phyloP scores from a whole-genome alignment of 106 monocot genomes.

The Phalaenopsis aphrodite region DNA sequence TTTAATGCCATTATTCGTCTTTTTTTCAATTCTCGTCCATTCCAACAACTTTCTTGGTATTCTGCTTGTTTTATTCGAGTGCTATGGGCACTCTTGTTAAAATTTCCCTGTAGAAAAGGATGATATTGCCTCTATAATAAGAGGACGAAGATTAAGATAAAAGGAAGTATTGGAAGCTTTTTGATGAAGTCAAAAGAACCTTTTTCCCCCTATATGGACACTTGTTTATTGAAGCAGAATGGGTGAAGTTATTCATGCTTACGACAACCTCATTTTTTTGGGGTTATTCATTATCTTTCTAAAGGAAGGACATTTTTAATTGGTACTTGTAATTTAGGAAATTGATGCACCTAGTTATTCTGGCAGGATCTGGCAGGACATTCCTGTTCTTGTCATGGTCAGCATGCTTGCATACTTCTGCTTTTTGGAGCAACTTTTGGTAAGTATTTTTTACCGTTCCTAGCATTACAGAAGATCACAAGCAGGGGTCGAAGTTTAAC shows the following conservation, averaged over 20 bases:
- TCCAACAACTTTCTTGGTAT: not conserved
- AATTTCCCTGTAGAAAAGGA: too few relatives aligned
- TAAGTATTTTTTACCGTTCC: constrained; percentile 14
- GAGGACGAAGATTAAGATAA: too few relatives aligned
- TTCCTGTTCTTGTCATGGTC: constrained; percentile 90
- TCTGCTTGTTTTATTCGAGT: too few relatives aligned
- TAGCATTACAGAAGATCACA: not conserved
- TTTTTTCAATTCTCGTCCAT: not conserved
- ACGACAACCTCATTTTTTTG: not conserved
- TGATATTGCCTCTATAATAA: too few relatives aligned
- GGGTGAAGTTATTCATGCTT: not conserved
- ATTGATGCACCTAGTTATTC: constrained; percentile 12
- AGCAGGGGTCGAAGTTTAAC: not conserved
- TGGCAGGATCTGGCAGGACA: constrained; percentile 89
- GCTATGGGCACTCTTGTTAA: too few relatives aligned
- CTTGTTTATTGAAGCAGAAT: not conserved
- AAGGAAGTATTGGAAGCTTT: too few relatives aligned
- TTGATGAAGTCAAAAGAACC: not conserved
- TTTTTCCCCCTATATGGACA: not conserved
- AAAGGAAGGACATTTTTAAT: not conserved
- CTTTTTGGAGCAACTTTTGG: constrained; percentile 98
- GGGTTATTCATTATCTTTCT: not conserved
- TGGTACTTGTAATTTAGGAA: not conserved
- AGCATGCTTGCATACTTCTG: constrained; percentile 99
- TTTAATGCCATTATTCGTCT: not conserved